Base-by-base conservation (phyloP, 495 filamentous ascomycete species). In the Penicillium maclennaniae region DNA sequence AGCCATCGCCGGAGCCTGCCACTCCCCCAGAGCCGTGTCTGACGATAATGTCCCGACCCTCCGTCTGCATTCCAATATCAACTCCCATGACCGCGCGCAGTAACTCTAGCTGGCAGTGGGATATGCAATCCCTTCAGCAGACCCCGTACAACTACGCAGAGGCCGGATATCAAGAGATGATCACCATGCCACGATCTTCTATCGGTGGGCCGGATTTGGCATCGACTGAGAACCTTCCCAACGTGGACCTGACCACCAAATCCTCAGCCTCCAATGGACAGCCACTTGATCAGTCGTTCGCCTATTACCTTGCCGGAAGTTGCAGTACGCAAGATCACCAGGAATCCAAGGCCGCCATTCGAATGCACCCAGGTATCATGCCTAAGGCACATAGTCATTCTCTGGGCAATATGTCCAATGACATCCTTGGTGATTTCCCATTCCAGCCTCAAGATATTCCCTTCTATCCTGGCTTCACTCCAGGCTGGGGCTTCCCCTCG, bases 1-100 rank as follows among this genome's bases (percentile, higher is more conserved):
- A 76, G 21, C 66, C 73, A 28, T 76, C 73, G 0, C 71, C 73
- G 10, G 73, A 76, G 45, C 73, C 73, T 14, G 42, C 56, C 1
- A 73, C 71, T 14, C 73, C 73, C 8, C 62, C 71, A 7, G 70
- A 74, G 10, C 70, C 69, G 25, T 69, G 64, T 0, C 60, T 65
- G 14, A 69, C 49, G 17, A 58, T 43, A 1, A 10, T 54, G 3
- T 61, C 55, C 4, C 54, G 54, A 3, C 43, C 53, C 3, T 50
- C 56, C 5, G 19, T 50, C 47, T 60, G 53, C 47, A 59, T 49
- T 26, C 54, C 56, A 45, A 56, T 63, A 16, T 59, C 67, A 6
- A 49, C 61, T 0, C 58, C 59, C 14, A 26, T 59, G 25, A 68
- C 63, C 6, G 51, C 47, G 8, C 59, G 60, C 19, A 58, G 25